phyloP scores from a whole-genome alignment of 208 protist genomes.

The Herpetomonas samuelpessoai region DNA sequence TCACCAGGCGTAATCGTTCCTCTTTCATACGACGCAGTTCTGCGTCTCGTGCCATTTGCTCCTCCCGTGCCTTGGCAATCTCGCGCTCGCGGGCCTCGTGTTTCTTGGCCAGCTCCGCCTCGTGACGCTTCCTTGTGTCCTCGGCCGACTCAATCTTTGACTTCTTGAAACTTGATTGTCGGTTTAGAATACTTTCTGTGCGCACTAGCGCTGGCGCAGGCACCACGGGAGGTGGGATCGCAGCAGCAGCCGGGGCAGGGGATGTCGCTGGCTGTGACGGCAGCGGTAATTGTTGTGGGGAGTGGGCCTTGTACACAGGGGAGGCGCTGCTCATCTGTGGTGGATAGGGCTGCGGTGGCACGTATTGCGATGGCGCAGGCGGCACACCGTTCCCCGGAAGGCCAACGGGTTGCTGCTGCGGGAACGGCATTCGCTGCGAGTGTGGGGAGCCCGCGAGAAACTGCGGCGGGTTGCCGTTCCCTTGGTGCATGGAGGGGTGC shows the following conservation, averaged over 20 bases:
- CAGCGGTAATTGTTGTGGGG: no score
- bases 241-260: slow-evolving; percentile 9
- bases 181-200: slow-evolving; percentile 23
- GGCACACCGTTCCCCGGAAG: no score
- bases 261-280: no score
- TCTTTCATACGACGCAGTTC: slow-evolving; percentile 5
- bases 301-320: no score
- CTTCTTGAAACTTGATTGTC: slow-evolving; percentile 35
- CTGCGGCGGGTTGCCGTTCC: no score
- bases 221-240: no score
- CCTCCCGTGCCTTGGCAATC: slow-evolving; percentile 10
- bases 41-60: slow-evolving; percentile 11
- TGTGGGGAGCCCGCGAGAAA: no score
- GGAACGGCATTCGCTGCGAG: neutral
- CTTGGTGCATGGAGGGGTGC: no score
- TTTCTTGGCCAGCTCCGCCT: slow-evolving; percentile 6
- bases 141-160: neutral
- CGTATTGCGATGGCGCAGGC: no score
- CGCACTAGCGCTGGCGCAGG: slow-evolving; percentile 7
- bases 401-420: neutral
- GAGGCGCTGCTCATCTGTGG: no score
- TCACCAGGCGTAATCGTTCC: slow-evolving; percentile 9
- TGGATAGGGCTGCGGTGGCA: no score
- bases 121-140: slow-evolving; percentile 4
- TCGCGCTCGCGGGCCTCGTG: slow-evolving; percentile 10